Percentiles rank a stretch among this genome's conserved stretches.
phyloP scores from a whole-genome alignment of 257 asterid species.

The Prunella vulgaris region DNA sequence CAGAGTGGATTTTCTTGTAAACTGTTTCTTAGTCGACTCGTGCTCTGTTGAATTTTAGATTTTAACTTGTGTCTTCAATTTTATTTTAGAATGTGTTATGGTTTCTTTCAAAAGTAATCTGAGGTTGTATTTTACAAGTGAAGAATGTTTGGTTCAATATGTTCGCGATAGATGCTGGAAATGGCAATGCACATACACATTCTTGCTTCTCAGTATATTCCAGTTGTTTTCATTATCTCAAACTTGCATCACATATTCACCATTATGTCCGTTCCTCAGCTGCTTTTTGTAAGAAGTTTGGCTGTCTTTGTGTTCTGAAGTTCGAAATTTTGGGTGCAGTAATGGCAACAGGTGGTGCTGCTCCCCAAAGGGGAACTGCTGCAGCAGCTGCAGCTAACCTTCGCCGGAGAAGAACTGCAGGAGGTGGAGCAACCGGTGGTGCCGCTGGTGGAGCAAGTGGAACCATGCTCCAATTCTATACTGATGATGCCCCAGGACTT shows the following conservation, averaged over 20 bases:
- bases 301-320: constrained; percentile 6
- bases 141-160: background rate
- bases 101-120: background rate
- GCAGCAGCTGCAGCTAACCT: constrained; percentile 60
- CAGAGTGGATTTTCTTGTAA: background rate
- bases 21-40: background rate
- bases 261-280: background rate
- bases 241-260: background rate
- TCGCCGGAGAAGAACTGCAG: constrained; percentile 33
- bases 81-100: background rate
- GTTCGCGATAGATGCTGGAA: background rate
- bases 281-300: background rate
- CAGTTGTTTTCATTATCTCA: background rate
- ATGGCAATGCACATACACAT: background rate
- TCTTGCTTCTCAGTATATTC: background rate
- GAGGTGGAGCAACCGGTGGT: constrained; percentile 28
- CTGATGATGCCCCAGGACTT: constrained; percentile 67
- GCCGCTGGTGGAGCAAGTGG: constrained; percentile 56
- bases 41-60: background rate
- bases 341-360: constrained; percentile 51
- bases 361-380: constrained; percentile 52
- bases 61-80: background rate
- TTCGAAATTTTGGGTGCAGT: constrained; percentile 25
- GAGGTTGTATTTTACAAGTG: background rate
- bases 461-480: constrained; percentile 63